Evolutionary conservation across 139 green algal species (phyloP).

Genomic region (Pycnococcus provasolii): DNA sequence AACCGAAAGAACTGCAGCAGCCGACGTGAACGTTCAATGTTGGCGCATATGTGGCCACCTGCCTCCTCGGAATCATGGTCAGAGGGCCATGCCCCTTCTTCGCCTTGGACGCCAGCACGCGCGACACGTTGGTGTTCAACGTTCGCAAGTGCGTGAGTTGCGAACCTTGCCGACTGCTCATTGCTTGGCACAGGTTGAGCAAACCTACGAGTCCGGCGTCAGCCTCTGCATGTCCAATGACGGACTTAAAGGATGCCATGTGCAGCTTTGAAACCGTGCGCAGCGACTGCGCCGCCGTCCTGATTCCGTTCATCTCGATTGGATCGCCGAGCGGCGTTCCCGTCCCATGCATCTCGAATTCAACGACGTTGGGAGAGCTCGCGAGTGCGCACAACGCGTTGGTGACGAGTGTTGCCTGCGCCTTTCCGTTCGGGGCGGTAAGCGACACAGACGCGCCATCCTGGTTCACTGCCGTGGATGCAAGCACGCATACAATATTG

Average conservation of each 20-base stretch:
- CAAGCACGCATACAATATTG: conserved; percentile 30
- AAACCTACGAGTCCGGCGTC: conserved; percentile 61
- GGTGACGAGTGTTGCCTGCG: conserved; percentile 62
- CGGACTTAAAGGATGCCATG: conserved; percentile 63
- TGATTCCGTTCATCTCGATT: conserved; percentile 53
- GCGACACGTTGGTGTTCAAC: conserved; percentile 50
- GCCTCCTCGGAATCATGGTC: no score
- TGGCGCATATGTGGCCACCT: no score
- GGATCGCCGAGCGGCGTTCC: conserved; percentile 50
- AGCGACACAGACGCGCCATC: conserved; percentile 71
- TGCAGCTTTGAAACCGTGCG: conserved; percentile 34
- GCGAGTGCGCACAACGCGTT: conserved; percentile 31
- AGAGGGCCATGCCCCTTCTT: no score
- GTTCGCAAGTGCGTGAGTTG: conserved; percentile 29
- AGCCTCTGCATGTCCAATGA: conserved; percentile 70
- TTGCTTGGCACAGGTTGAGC: conserved; percentile 18
- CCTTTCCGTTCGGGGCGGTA: conserved; percentile 72
- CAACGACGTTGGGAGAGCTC: background rate
- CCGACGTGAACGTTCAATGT: no score
- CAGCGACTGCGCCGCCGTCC: background rate
- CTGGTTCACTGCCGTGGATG: conserved; percentile 68
- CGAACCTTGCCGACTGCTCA: no score
- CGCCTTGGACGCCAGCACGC: no score
- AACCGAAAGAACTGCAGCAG: no score
- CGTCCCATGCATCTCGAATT: conserved; percentile 38